Conservation (phyloP, 1,139 yeast genomes). For the Lodderomyces parapsilosis region DNA sequence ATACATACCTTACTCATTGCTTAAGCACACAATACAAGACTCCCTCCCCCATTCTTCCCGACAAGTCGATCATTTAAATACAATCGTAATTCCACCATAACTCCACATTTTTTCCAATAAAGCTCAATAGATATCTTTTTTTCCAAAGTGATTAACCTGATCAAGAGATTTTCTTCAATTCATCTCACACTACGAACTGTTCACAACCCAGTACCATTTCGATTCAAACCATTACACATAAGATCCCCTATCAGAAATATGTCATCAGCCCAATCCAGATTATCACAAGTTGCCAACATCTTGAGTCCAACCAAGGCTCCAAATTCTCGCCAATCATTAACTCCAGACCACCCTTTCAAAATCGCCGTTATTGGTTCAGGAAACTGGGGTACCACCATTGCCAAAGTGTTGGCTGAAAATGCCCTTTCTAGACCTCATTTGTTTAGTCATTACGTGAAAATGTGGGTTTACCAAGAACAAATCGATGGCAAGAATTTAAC, state of each 20-base stretch:
- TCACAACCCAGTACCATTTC: background rate
- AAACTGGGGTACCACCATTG: conserved; percentile 52
- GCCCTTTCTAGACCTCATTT: conserved; percentile 39
- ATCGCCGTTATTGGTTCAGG: conserved; percentile 49
- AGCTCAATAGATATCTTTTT: background rate
- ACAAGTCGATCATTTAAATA: background rate
- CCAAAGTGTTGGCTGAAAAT: conserved; percentile 48
- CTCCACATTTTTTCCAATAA: background rate
- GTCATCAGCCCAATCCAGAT: conserved; percentile 32
- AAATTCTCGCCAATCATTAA: conserved; percentile 16
- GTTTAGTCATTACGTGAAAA: conserved; percentile 38
- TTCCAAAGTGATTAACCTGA: background rate
- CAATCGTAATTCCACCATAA: background rate
- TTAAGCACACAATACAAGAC: background rate
- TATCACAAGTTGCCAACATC: conserved; percentile 38
- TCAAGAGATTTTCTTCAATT: background rate
- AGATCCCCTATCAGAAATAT: conserved; percentile 2
- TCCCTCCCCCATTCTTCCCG: too few relatives aligned
- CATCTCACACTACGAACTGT: background rate
- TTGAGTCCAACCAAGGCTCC: conserved; percentile 20
- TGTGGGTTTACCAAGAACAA: conserved; percentile 51
- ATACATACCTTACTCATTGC: too few relatives aligned
- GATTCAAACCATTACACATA: too few relatives aligned
- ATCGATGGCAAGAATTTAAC: conserved; percentile 44
- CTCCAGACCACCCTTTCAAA: conserved; percentile 35